A percentile compares a stretch with the other conserved stretches of the same genome.
Conservation (phyloP, 2,329 filamentous ascomycete genomes). For the Dactylellina sp. region DNA sequence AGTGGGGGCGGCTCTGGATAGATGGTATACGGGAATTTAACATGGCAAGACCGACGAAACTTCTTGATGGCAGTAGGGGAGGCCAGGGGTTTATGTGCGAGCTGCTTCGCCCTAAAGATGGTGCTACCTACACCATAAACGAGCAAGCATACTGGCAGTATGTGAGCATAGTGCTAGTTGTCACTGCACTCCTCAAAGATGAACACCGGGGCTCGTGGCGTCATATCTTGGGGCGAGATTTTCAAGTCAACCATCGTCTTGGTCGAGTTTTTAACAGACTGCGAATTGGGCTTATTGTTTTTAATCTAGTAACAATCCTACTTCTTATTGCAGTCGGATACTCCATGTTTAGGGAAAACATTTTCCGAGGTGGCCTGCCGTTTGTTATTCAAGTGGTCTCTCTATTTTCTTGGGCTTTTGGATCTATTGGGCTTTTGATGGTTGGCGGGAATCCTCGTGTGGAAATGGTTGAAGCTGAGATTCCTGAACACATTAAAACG, state of each 20-base stretch:
- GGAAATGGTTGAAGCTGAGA: slow-evolving; percentile 21
- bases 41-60: slow-evolving; percentile 32
- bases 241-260: slow-evolving; percentile 24
- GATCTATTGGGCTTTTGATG: slow-evolving; percentile 37
- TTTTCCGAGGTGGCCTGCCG: slow-evolving; percentile 17
- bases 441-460: slow-evolving; percentile 39
- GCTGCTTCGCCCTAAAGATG: slow-evolving; percentile 31
- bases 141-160: slow-evolving; percentile 39
- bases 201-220: slow-evolving; percentile 12
- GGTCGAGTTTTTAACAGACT: slow-evolving; percentile 26
- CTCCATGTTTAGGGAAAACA: slow-evolving; percentile 32
- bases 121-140: slow-evolving; percentile 41
- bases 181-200: slow-evolving; percentile 26
- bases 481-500: slow-evolving; percentile 20
- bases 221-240: slow-evolving; percentile 14
- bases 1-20: slow-evolving; percentile 12
- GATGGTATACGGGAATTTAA: slow-evolving; percentile 28
- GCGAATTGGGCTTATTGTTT: slow-evolving; percentile 8
- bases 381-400: slow-evolving; percentile 38
- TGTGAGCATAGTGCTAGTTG: slow-evolving; percentile 30
- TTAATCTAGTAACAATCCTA: slow-evolving; percentile 26
- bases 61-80: slow-evolving; percentile 38
- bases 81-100: slow-evolving; percentile 44
- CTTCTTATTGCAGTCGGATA: slow-evolving; percentile 18
- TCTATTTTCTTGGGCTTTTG: slow-evolving; percentile 37